These are phyloP conservation scores for Gloeopeniophorella convolvens DNA, from an alignment of 768 basidiomycete species.

Conservation along the genomic window DNA sequence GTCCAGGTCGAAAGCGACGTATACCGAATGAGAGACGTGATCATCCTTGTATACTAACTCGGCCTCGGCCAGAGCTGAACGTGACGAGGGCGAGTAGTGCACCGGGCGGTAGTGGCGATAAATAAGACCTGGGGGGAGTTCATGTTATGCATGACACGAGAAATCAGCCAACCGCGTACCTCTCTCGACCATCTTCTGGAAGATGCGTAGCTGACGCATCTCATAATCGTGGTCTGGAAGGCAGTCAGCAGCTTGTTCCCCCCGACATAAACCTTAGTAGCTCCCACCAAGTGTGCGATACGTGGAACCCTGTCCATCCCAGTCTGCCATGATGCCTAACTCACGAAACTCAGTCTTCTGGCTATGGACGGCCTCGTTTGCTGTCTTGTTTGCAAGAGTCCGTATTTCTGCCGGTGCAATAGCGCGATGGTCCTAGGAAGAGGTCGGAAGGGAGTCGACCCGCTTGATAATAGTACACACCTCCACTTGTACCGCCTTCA, in stretches of 20 bases:
- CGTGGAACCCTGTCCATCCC: conserved; percentile 54
- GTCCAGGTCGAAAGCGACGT: conserved; percentile 71
- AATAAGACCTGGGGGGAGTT: conserved; percentile 55
- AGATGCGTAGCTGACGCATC: conserved; percentile 78
- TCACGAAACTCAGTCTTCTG: conserved; percentile 77
- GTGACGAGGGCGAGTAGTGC: conserved; percentile 91
- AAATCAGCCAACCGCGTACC: conserved; percentile 38
- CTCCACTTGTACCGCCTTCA: conserved; percentile 66
- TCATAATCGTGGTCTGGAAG: conserved; percentile 76
- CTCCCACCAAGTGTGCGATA: conserved; percentile 80
- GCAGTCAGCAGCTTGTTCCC: not conserved
- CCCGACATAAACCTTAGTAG: not conserved
- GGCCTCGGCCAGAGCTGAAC: conserved; percentile 90
- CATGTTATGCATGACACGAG: not conserved
- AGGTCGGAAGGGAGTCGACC: not conserved
- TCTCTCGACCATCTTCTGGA: conserved; percentile 82
- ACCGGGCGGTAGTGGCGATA: conserved; percentile 85
- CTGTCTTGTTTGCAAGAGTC: conserved; percentile 61
- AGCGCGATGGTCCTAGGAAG: conserved; percentile 43
- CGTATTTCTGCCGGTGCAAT: conserved; percentile 62
- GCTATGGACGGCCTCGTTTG: conserved; percentile 60
- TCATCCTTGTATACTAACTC: conserved; percentile 88
- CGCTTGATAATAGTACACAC: conserved; percentile 1
- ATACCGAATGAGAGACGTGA: conserved; percentile 83
- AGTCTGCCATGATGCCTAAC: conserved; percentile 91